Conservation (phyloP, 768 basidiomycete species). For the Pleurotus citrinopileatus region DNA sequence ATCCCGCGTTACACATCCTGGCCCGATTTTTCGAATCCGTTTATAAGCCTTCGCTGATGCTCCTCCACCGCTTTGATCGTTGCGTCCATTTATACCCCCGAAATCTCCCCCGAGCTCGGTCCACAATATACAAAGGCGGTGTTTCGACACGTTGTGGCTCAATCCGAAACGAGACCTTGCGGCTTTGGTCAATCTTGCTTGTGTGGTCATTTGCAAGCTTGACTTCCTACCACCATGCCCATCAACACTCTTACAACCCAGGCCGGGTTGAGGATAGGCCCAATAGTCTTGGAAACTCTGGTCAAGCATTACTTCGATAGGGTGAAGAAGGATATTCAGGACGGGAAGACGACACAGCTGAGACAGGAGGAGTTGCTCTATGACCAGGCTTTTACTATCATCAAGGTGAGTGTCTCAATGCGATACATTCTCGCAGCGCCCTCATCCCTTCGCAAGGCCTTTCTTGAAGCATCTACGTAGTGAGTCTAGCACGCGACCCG, state of each 20-base stretch:
- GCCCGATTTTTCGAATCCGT: neutral
- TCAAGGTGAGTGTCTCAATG: constrained; percentile 47
- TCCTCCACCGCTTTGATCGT: neutral
- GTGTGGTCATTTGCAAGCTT: too few species aligned
- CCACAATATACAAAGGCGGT: neutral
- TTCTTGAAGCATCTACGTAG: constrained; percentile 70
- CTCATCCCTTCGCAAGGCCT: constrained; percentile 44
- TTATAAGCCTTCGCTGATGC: neutral
- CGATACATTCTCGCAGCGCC: neutral
- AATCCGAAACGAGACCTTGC: neutral
- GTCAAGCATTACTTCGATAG: constrained; percentile 83
- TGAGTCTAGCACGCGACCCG: constrained; percentile 31
- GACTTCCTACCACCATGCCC: constrained; percentile 19
- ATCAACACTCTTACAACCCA: constrained; percentile 59
- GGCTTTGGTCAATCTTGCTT: neutral
- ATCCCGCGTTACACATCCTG: neutral
- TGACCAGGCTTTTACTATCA: constrained; percentile 73
- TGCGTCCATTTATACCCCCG: neutral
- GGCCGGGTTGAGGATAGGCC: constrained; percentile 65
- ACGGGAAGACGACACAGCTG: constrained; percentile 43
- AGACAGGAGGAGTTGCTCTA: constrained; percentile 77
- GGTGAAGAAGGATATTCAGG: constrained; percentile 40
- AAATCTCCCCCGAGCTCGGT: neutral
- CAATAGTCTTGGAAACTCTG: constrained; percentile 72
- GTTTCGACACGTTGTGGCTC: neutral